Evolutionary conservation across 345 rosid genomes (phyloP), one percentile per base, ranked within the genome.

Genomic region (Salix purpurea): DNA sequence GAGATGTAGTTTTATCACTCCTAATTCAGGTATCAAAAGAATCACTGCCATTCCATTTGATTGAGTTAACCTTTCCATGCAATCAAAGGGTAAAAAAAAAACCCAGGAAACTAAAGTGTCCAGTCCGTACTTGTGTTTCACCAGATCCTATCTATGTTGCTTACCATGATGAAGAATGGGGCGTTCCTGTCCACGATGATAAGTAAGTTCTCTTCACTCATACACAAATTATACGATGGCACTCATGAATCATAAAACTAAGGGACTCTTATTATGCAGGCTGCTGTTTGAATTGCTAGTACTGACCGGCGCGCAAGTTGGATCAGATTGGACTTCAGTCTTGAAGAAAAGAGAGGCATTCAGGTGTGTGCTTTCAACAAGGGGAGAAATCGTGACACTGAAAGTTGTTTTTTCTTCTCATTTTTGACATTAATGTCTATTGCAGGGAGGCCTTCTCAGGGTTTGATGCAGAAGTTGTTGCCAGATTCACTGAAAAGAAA

Each of bases 141-240:
- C 34, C 88, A 91, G 93, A 92, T 85, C 92, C 91, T 46, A 70
- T 88, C 37, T 90, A 88, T 76, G 89, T 90, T 19, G 90, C 89
- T 78, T 92, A 89, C 83, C 93, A 90, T 79, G 93, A 92, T 73
- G 78, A 84, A 73, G 97, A 90, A 87, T 92, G 97, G 94, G 97
- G 97, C 72, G 91, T 92, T 73, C 89, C 94, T 42, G 89, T 87
- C 46, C 90, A 92, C 70, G 89, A 90, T 82, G 97, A 92, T 76
- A 87, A 75, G 94, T 89, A 72, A 77, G 52, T 67, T 56, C 13
- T 28, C 64, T 44, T 70, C 18, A 39, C 66, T 40, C 18, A n/a
- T 32, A 52, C 18, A 7, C 9, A 56, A 40, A 37, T 18, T 2
- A 16, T 10, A 54, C 1, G 50, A 10, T 13, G 26, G 34, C 7